These are phyloP conservation scores for Vigna unguiculata DNA, from an alignment of 306 rosid genomes.

Conservation along the genomic window DNA sequence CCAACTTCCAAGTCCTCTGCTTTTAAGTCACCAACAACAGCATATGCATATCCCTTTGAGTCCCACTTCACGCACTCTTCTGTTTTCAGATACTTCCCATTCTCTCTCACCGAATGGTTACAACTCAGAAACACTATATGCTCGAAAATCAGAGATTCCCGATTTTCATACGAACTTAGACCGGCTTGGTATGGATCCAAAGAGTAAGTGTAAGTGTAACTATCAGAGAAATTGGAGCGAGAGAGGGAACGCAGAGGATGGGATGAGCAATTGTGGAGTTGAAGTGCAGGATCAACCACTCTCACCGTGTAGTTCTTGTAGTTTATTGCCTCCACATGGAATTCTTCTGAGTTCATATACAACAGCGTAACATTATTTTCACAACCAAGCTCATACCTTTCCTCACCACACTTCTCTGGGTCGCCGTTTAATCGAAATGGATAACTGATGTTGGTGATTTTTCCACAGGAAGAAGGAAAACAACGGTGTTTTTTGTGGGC, in stretches of 20 bases:
- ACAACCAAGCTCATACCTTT: background rate
- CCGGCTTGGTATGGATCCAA: background rate
- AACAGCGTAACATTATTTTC: background rate
- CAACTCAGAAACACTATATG: background rate
- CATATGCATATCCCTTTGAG: background rate
- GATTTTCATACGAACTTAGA: fast-evolving
- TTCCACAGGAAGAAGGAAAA: background rate
- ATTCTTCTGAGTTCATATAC: background rate
- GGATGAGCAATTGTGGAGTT: background rate
- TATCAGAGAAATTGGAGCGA: background rate
- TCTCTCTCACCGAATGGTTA: background rate
- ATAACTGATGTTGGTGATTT: background rate
- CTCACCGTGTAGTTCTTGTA: background rate
- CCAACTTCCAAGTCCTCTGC: background rate
- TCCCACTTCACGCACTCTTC: background rate
- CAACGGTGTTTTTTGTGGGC: background rate
- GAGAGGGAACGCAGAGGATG: background rate
- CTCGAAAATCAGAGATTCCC: background rate
- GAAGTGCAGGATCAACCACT: background rate
- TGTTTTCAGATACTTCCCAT: background rate
- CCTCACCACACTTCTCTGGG: background rate
- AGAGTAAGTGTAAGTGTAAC: too few relatives aligned
- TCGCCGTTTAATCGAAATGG: background rate
- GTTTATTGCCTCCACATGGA: background rate
- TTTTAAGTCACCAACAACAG: background rate